Percentiles rank a stretch among this genome's conserved stretches.
Conservation (phyloP, 2,329 filamentous ascomycete species). For the Cercospora beticola region DNA sequence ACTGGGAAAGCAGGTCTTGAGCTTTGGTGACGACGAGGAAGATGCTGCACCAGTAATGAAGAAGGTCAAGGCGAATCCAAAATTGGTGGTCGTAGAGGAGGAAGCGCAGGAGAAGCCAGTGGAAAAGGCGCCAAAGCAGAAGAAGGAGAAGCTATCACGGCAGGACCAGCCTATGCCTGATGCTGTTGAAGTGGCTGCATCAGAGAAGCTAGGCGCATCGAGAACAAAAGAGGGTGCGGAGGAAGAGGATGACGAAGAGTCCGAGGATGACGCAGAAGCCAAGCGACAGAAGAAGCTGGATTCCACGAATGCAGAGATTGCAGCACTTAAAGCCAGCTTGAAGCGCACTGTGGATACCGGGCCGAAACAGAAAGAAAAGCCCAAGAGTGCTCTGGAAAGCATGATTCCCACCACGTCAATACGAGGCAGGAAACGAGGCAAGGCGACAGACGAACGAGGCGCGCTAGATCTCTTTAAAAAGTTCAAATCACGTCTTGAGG, state of each 20-base stretch:
- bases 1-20: conserved; percentile 71
- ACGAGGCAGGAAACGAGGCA: conserved; percentile 67
- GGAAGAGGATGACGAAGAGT: conserved; percentile 28
- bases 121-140: conserved; percentile 26
- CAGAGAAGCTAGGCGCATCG: not conserved
- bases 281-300: conserved; percentile 50
- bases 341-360: conserved; percentile 55
- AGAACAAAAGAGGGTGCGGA: conserved; percentile 9
- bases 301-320: conserved; percentile 75
- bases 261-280: conserved; percentile 19
- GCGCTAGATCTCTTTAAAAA: conserved; percentile 71
- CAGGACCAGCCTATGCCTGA: conserved; percentile 19
- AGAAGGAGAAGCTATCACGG: conserved; percentile 21
- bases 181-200: conserved; percentile 5
- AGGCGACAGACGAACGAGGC: conserved; percentile 52
- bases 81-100: conserved; percentile 58
- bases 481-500: conserved; percentile 75
- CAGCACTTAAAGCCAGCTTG: conserved; percentile 78
- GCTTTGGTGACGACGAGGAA: conserved; percentile 70
- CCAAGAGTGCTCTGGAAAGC: conserved; percentile 67
- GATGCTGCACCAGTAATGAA: conserved; percentile 64
- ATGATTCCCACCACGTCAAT: conserved; percentile 73
- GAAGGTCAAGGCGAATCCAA: conserved; percentile 75
- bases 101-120: conserved; percentile 28
- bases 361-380: conserved; percentile 52